Evolutionary conservation across 2,329 filamentous ascomycete species (phyloP).

Genomic region (Emericellopsis cladophorae): DNA sequence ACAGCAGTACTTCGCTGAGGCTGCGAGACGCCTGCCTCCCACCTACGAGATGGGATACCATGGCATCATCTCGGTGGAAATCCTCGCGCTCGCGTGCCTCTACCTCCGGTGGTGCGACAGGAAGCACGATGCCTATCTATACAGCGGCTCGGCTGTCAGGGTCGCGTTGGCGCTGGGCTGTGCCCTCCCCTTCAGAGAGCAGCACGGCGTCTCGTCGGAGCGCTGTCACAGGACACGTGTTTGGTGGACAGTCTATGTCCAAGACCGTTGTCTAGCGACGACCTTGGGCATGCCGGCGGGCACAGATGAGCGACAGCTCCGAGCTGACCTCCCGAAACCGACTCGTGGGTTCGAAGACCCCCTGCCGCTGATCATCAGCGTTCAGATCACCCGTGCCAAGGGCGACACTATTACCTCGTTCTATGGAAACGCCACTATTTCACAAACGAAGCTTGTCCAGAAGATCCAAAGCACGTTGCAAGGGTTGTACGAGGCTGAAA

Average conservation of each 20-base stretch:
- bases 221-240: slow-evolving; percentile 11
- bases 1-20: slow-evolving; percentile 12
- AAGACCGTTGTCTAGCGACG: slow-evolving; percentile 15
- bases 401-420: slow-evolving; percentile 14
- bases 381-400: slow-evolving; percentile 12
- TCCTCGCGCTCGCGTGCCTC: slow-evolving; percentile 10
- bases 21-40: slow-evolving; percentile 11
- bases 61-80: slow-evolving; percentile 13
- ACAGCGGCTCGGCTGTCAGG: slow-evolving; percentile 13
- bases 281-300: slow-evolving; percentile 12
- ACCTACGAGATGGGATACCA: slow-evolving; percentile 11
- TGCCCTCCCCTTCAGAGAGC: slow-evolving; percentile 10
- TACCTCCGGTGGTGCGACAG: slow-evolving; percentile 15
- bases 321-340: slow-evolving; percentile 11
- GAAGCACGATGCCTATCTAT: slow-evolving; percentile 15
- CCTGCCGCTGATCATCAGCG: slow-evolving; percentile 11
- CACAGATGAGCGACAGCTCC: slow-evolving; percentile 13
- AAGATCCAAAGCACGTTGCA: slow-evolving; percentile 10
- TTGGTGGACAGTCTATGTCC: slow-evolving; percentile 17
- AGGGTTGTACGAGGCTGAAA: slow-evolving; percentile 9
- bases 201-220: slow-evolving; percentile 12
- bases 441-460: slow-evolving; percentile 12
- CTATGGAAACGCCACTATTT: slow-evolving; percentile 11
- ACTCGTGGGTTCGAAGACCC: slow-evolving; percentile 12
- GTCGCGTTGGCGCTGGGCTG: slow-evolving; percentile 13